Base-by-base conservation (phyloP, 2,329 filamentous ascomycete species). In the Colletotrichum sp. region DNA sequence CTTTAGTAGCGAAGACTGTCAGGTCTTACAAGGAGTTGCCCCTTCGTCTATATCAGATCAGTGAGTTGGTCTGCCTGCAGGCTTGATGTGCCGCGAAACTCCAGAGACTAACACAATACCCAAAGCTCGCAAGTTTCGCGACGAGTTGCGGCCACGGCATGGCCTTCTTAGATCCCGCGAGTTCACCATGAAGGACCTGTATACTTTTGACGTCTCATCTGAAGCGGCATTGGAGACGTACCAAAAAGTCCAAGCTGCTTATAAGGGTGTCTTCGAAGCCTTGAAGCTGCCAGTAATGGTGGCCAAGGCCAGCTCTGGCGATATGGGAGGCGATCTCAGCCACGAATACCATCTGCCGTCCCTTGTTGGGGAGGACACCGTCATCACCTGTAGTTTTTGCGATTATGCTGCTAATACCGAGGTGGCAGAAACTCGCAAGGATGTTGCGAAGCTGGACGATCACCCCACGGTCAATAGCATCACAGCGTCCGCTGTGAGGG, bases 181-280 rank as follows among this genome's bases (percentile, higher is more conserved):
- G 80, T 99, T 99, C 79, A 85, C 95, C 78, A 99, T 99, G 97
- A 99, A 99, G 83, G 97, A 99, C 82, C 89, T 99, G 1, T 99
- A 99, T 82, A 98, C 96, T 0, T 99, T 99, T 80, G 97, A 99
- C 80, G 85, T 88, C 43, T 93, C 89, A 6, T 81, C 87, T 1
- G 84, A 90, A 31, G 85, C 90, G n/a, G 96, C 96, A 2, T 86
- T 96, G n/a, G 84, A 90, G 64, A 98, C 96, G 0, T 99, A 99
- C 78, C 84, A 90, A 8, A 85, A 92, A 55, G 95, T 98, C 4
- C 91, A 93, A 64, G 82, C 83, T 47, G 93, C 93, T 3, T 99
- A 99, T 81, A 87, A 87, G 15, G 88, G 88, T 21, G 90, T 99
- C 65, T 97, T 99, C 78, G 85, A 94, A 58, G 94, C 97, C 72